Percentiles rank a stretch among this genome's conserved stretches.
Conservation (phyloP, 2,329 filamentous ascomycete species). For the Piedraia hortae region DNA sequence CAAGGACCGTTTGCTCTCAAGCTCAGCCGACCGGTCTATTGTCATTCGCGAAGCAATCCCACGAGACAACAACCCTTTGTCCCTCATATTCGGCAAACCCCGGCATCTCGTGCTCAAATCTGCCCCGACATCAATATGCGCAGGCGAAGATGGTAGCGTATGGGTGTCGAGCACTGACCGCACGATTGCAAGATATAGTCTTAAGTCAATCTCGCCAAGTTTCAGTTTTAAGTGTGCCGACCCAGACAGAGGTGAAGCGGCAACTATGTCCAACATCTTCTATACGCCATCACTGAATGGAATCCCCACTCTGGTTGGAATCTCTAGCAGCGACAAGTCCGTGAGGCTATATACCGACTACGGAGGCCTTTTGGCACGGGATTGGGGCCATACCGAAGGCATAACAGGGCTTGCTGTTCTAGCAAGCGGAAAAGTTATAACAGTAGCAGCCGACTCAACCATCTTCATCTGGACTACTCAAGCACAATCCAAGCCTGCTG, state of each 20-base stretch:
- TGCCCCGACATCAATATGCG: conserved; percentile 60
- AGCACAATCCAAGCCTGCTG: conserved; percentile 1
- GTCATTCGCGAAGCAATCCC: conserved; percentile 55
- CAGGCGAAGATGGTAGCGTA: conserved; percentile 31
- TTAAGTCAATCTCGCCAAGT: conserved; percentile 35
- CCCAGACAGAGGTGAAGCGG: conserved; percentile 50
- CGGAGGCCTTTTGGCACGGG: conserved; percentile 53
- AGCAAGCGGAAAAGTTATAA: conserved; percentile 12
- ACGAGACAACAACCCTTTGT: conserved; percentile 28
- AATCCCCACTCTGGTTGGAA: conserved; percentile 48
- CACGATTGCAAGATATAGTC: conserved; percentile 26
- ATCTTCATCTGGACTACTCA: conserved; percentile 21
- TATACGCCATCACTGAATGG: conserved; percentile 28
- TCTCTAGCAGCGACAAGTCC: conserved; percentile 88
- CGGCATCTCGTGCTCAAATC: conserved; percentile 60
- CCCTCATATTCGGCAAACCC: conserved; percentile 48
- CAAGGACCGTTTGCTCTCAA: conserved; percentile 42
- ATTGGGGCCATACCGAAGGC: conserved; percentile 87
- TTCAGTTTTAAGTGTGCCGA: conserved; percentile 64
- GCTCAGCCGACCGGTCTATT: conserved; percentile 65
- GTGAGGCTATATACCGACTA: conserved; percentile 68
- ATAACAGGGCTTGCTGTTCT: conserved; percentile 55
- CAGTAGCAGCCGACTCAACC: conserved; percentile 23
- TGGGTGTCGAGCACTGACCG: conserved; percentile 35
- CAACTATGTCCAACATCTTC: conserved; percentile 53